A percentile compares a stretch with the other conserved stretches of the same genome.
phyloP scores from a whole-genome alignment of 164 flowering plant genomes.

The Tetrastigma voinierianum region DNA sequence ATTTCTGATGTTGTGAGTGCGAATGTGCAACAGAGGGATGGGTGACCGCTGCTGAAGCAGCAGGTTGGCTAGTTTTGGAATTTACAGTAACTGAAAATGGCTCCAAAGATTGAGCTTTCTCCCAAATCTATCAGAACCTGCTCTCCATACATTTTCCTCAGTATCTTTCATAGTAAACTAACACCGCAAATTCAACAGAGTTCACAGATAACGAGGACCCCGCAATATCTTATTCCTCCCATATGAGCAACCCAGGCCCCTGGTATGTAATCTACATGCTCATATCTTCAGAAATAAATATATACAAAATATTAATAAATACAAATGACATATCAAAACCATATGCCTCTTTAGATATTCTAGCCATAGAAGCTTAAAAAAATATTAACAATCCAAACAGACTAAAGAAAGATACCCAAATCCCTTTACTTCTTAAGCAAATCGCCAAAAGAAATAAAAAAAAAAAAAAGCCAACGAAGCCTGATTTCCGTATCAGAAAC shows the following conservation, averaged over 20 bases:
- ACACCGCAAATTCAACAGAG: background rate
- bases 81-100: conserved; percentile 73
- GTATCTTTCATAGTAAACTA: background rate
- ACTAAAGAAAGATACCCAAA: too few species aligned
- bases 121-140: conserved; percentile 90
- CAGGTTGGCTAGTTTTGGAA: conserved; percentile 26
- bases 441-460: too few species aligned
- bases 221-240: background rate
- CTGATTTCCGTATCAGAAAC: too few species aligned
- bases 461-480: too few species aligned
- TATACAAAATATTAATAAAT: background rate
- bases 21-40: conserved; percentile 13
- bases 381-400: too few species aligned
- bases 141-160: conserved; percentile 69
- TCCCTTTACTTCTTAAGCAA: too few species aligned
- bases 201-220: background rate
- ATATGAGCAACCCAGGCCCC: background rate
- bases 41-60: conserved; percentile 16
- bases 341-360: too few species aligned
- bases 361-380: too few species aligned
- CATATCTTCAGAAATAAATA: background rate
- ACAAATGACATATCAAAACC: too few species aligned
- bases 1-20: conserved; percentile 12
- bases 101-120: conserved; percentile 83
- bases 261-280: background rate